phyloP scores from a whole-genome alignment of 2,329 filamentous ascomycete species.

The Aspergillus phoenicis region DNA sequence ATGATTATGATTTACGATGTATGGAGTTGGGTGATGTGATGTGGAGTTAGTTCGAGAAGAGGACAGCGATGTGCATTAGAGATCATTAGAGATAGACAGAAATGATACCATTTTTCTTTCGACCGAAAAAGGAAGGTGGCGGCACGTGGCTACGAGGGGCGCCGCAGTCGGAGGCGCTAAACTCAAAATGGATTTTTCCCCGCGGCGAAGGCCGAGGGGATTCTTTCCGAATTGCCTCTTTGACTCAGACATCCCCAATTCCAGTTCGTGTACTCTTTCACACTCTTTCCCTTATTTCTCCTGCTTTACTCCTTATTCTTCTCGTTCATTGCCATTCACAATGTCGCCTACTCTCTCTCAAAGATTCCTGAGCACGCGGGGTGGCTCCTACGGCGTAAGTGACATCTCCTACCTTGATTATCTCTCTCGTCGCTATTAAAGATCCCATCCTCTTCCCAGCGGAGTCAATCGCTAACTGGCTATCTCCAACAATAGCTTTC shows the following conservation, averaged over 20 bases:
- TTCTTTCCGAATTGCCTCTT: slow-evolving; percentile 16
- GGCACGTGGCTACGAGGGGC: slow-evolving; percentile 24
- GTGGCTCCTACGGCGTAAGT: slow-evolving; percentile 36
- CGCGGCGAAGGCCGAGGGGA: slow-evolving; percentile 17
- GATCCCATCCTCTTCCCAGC: not conserved
- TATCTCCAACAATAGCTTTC: slow-evolving; percentile 55
- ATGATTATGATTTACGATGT: slow-evolving; percentile 1
- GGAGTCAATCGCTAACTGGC: slow-evolving; percentile 15
- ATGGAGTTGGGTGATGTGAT: too few species aligned
- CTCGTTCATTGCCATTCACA: not conserved
- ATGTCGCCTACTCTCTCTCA: slow-evolving; percentile 36
- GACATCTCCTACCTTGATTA: not conserved
- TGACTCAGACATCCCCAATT: not conserved
- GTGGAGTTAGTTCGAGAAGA: not conserved
- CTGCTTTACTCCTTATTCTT: not conserved
- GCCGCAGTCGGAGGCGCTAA: slow-evolving; percentile 34
- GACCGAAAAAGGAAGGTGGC: not conserved
- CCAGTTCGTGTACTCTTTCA: not conserved
- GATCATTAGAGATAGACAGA: not conserved
- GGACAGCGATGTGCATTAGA: not conserved
- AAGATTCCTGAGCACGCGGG: slow-evolving; percentile 37
- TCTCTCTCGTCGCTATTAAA: not conserved
- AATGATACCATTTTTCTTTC: not conserved
- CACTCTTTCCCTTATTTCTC: not conserved
- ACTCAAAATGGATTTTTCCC: slow-evolving; percentile 15